These are phyloP conservation scores for Mollisia scopiformis DNA, from an alignment of 2,329 filamentous ascomycete genomes.

Conservation along the genomic window DNA sequence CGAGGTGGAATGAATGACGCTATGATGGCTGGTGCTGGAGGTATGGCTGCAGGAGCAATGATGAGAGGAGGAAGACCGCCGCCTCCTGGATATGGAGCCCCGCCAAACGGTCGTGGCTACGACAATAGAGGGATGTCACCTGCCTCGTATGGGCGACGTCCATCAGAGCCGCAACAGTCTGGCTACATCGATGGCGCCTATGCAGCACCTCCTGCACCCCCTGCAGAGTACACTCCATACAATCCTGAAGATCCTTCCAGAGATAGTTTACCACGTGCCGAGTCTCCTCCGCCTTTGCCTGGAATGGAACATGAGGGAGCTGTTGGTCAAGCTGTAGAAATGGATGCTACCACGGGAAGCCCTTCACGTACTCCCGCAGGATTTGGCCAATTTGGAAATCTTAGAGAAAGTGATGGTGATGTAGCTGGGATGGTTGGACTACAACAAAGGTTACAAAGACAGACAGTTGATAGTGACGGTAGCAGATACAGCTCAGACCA, in stretches of 20 bases:
- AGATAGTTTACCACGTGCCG: conserved; percentile 57
- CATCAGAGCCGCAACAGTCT: conserved; percentile 19
- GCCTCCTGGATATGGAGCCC: conserved; percentile 41
- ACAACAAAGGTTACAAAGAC: conserved; percentile 51
- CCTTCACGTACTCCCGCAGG: conserved; percentile 45
- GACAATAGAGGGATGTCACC: conserved; percentile 21
- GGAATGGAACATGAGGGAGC: conserved; percentile 41
- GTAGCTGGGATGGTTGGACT: conserved; percentile 74
- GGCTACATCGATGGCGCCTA: conserved; percentile 17
- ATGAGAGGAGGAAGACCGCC: conserved; percentile 47
- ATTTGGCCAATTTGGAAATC: conserved; percentile 49
- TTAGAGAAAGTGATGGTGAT: conserved; percentile 70
- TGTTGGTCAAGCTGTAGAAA: conserved; percentile 73
- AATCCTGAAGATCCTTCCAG: conserved; percentile 27
- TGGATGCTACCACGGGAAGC: conserved; percentile 71
- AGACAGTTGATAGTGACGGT: conserved; percentile 63
- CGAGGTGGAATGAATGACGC: conserved; percentile 42
- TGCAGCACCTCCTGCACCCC: conserved; percentile 18
- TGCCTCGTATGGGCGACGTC: conserved; percentile 25
- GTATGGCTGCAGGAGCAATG: conserved; percentile 41
- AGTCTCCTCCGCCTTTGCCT: conserved; percentile 65
- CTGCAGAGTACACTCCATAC: conserved; percentile 32
- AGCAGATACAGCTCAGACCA: conserved; percentile 75
- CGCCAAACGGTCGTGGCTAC: conserved; percentile 23
- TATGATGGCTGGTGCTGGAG: conserved; percentile 38